Evolutionary conservation across 257 asterid species (phyloP).

Genomic region (Hygrophila difformis): DNA sequence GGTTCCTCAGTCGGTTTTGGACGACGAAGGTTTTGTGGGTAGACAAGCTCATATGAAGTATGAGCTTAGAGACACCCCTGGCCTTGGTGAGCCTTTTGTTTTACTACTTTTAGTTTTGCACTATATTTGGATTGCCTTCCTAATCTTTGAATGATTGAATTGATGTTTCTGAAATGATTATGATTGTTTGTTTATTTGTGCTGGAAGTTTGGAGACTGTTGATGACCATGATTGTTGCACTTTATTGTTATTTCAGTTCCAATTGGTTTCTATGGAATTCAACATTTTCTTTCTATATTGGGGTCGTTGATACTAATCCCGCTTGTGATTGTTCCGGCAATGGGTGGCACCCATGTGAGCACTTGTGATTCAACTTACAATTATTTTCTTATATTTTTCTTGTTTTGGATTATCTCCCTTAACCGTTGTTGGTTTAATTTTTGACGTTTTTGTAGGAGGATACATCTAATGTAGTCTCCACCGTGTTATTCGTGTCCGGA

Average conservation of each 20-base stretch:
- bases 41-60: constrained; percentile 88
- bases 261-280: constrained; percentile 86
- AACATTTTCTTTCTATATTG: constrained; percentile 86
- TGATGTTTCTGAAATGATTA: no score
- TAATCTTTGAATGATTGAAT: no score
- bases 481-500: constrained; percentile 87
- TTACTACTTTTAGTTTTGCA: not conserved
- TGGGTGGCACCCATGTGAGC: constrained; percentile 99
- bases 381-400: not conserved
- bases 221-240: constrained; percentile 9
- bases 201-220: not conserved
- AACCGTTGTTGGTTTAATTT: constrained; percentile 17
- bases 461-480: constrained; percentile 80
- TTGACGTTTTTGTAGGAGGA: constrained; percentile 60
- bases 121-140: not conserved
- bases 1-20: constrained; percentile 56
- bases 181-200: not conserved
- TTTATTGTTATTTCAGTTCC: constrained; percentile 67
- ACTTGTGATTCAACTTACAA: constrained; percentile 29
- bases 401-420: not conserved
- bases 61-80: constrained; percentile 87
- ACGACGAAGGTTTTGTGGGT: constrained; percentile 56
- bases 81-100: constrained; percentile 58
- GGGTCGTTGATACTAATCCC: constrained; percentile 93
- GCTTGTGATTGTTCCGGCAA: constrained; percentile 96